Percentiles rank a stretch among this genome's conserved stretches.
These are phyloP conservation scores for Pezizomycotina sp. DNA, from an alignment of 2,329 filamentous ascomycete species.

Conservation along the genomic window DNA sequence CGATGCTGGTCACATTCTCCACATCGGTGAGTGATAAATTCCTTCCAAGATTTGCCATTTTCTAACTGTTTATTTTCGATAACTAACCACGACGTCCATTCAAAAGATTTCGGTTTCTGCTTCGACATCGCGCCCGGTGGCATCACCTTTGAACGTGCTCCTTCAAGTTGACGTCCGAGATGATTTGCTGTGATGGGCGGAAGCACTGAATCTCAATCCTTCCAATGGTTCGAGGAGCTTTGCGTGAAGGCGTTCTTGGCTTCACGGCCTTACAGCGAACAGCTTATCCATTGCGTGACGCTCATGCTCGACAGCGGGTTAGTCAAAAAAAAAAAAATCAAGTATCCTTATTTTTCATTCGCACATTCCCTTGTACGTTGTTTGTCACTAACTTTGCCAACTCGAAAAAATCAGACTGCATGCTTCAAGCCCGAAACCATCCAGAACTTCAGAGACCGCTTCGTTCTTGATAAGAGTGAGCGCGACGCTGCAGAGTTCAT, in stretches of 20 bases:
- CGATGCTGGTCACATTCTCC: constrained; percentile 87
- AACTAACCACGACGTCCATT: too few relatives aligned
- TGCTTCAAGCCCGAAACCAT: constrained; percentile 97
- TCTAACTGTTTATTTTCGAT: too few relatives aligned
- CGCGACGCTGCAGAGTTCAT: constrained; percentile 91
- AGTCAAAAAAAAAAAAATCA: constrained; percentile 4
- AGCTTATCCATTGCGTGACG: constrained; percentile 74
- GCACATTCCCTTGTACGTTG: neutral
- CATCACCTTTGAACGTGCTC: constrained; percentile 91
- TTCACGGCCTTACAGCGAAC: constrained; percentile 67
- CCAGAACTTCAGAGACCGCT: constrained; percentile 77
- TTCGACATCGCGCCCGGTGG: constrained; percentile 97
- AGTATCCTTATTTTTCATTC: neutral
- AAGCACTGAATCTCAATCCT: constrained; percentile 64
- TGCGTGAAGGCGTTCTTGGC: constrained; percentile 92
- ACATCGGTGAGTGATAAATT: constrained; percentile 41
- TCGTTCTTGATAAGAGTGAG: constrained; percentile 82
- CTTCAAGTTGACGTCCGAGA: constrained; percentile 97
- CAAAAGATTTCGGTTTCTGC: constrained; percentile 81
- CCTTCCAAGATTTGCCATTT: too few relatives aligned
- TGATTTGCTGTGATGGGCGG: constrained; percentile 99
- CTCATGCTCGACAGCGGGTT: constrained; percentile 86
- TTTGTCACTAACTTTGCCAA: neutral
- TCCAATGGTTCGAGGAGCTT: constrained; percentile 90
- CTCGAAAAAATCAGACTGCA: constrained; percentile 37